A percentile compares a stretch with the other conserved stretches of the same genome.
Conservation (phyloP, 768 basidiomycete species). For the Holtermannia corniformis region DNA sequence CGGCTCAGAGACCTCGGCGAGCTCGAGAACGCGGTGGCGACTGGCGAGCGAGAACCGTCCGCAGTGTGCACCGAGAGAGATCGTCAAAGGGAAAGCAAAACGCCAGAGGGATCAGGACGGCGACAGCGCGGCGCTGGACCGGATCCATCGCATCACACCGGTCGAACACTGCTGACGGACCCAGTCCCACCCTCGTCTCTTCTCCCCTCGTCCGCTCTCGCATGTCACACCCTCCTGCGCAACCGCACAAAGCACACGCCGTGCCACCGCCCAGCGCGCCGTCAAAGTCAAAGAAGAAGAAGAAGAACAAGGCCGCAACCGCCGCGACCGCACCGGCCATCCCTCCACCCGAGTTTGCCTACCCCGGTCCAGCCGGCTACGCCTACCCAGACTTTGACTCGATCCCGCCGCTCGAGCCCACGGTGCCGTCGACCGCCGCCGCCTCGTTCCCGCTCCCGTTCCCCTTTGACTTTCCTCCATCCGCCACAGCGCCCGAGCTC, state of each 20-base stretch:
- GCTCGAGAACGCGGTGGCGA: too few relatives aligned
- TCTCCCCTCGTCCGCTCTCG: too few relatives aligned
- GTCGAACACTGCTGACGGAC: too few relatives aligned
- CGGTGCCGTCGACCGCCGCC: neutral
- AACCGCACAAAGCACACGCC: too few relatives aligned
- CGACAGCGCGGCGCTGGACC: too few relatives aligned
- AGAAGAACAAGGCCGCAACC: neutral
- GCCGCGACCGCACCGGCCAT: neutral
- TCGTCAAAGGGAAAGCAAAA: too few relatives aligned
- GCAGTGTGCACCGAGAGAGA: too few relatives aligned
- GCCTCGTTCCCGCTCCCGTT: slow-evolving; percentile 18
- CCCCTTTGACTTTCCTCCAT: slow-evolving; percentile 18
- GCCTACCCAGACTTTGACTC: neutral
- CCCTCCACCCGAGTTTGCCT: neutral
- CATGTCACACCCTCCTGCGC: neutral
- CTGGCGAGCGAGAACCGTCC: too few relatives aligned
- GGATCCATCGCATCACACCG: too few relatives aligned
- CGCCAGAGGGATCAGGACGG: too few relatives aligned
- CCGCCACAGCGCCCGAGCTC: slow-evolving; percentile 8
- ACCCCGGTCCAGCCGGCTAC: neutral
- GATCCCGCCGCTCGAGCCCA: neutral
- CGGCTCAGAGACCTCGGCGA: too few relatives aligned
- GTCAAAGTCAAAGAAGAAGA: neutral
- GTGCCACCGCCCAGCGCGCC: neutral
- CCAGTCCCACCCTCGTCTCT: too few relatives aligned